Percentiles rank a stretch among this genome's conserved stretches.
phyloP scores from a whole-genome alignment of 352 stramenopile species.

The Elongisporangium undulatum region DNA sequence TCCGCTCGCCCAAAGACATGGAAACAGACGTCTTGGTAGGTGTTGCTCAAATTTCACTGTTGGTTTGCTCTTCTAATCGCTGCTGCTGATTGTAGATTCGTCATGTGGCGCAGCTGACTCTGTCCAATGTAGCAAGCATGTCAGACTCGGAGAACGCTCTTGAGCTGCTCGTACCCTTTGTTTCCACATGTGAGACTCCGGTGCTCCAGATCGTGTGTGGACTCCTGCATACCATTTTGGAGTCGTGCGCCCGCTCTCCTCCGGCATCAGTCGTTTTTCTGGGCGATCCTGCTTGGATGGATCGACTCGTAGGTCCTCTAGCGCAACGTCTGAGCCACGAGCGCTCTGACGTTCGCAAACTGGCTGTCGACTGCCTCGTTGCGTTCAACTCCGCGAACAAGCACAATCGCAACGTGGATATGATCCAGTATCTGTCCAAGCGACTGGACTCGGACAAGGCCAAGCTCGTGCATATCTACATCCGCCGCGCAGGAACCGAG shows the following conservation, averaged over 20 bases:
- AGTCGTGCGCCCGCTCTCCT: slow-evolving; percentile 21
- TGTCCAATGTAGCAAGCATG: slow-evolving; percentile 29
- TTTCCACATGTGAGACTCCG: slow-evolving; percentile 31
- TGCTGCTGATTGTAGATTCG: slow-evolving; percentile 17
- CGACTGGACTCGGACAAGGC: slow-evolving; percentile 48
- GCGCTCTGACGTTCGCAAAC: slow-evolving; percentile 67
- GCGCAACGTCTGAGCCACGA: slow-evolving; percentile 34
- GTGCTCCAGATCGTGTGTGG: slow-evolving; percentile 44
- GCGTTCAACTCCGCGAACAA: slow-evolving; percentile 53
- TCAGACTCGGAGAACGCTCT: slow-evolving; percentile 33
- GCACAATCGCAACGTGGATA: slow-evolving; percentile 31
- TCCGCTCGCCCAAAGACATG: slow-evolving; percentile 5
- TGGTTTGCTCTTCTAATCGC: not conserved
- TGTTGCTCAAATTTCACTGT: not conserved
- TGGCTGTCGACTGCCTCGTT: slow-evolving; percentile 60
- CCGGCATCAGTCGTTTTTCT: slow-evolving; percentile 20
- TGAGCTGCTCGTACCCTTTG: slow-evolving; percentile 29
- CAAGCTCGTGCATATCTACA: slow-evolving; percentile 72
- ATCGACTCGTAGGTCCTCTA: slow-evolving; percentile 26
- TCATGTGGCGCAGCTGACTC: slow-evolving; percentile 49
- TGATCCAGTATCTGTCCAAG: slow-evolving; percentile 36
- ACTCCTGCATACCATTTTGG: slow-evolving; percentile 41
- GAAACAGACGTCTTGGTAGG: slow-evolving; percentile 6
- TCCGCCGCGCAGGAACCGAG: slow-evolving; percentile 54
- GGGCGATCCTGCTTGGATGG: slow-evolving; percentile 22